Conservation (phyloP, 345 rosid genomes). For the Cochlearia excelsa region DNA sequence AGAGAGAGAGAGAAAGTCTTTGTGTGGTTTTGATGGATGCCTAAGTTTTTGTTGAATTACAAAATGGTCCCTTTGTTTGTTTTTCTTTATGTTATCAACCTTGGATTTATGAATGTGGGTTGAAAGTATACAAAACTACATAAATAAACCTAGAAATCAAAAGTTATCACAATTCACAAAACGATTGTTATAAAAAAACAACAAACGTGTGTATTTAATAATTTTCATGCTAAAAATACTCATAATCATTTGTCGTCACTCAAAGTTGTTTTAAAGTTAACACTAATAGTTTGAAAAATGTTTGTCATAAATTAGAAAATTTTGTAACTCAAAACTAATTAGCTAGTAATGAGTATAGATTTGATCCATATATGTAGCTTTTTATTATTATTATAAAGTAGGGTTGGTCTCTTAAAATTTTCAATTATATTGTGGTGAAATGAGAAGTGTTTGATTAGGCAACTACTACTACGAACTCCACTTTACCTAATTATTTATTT, state of each 20-base stretch:
- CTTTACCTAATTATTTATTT: constrained; percentile 29
- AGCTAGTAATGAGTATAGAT: no score
- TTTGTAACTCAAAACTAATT: no score
- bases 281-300: no score
- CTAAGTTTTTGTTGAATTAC: constrained; percentile 10
- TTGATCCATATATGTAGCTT: no score
- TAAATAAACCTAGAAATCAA: not conserved
- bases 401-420: not conserved
- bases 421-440: not conserved
- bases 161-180: not conserved
- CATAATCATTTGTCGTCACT: no score
- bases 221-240: no score
- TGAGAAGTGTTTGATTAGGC: constrained; percentile 29
- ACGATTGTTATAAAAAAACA: no score
- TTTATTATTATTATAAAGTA: no score
- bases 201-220: no score
- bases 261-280: no score
- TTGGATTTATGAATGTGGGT: not conserved
- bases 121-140: no score
- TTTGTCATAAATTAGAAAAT: no score
- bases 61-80: constrained; percentile 11
- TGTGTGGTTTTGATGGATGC: constrained; percentile 16
- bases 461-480: constrained; percentile 29
- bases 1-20: constrained; percentile 10
- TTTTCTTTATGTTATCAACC: constrained; percentile 10